Evolutionary conservation across 192 early-diverging fungal species (phyloP).

Genomic region (Chytriomyces confervae): DNA sequence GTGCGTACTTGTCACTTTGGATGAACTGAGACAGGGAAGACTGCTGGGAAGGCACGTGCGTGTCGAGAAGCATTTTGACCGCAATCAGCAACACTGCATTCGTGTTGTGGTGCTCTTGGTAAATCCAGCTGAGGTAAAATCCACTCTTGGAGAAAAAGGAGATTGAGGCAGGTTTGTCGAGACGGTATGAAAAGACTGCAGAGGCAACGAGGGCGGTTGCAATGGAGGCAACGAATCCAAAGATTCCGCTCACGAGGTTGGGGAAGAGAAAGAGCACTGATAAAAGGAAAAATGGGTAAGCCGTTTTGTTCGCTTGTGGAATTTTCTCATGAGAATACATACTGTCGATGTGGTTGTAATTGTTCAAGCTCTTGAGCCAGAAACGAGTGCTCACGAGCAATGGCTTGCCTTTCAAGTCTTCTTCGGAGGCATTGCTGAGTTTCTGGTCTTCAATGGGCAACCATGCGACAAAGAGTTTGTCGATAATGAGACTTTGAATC

Average conservation of each 20-base stretch:
- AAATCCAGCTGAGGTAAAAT: neutral
- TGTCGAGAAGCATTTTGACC: neutral
- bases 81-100: too few relatives aligned
- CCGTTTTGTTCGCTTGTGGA: neutral
- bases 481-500: neutral
- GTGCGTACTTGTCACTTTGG: too few relatives aligned
- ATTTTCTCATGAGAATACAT: neutral
- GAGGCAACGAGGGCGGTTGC: neutral
- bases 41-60: neutral
- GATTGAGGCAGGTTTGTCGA: constrained; percentile 1
- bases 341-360: constrained; percentile 29
- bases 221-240: neutral
- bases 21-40: neutral
- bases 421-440: neutral
- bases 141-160: neutral
- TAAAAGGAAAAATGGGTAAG: neutral
- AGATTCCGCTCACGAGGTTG: constrained; percentile 19
- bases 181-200: constrained; percentile 14
- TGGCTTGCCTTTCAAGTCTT: too few relatives aligned
- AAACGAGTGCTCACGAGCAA: constrained; percentile 4
- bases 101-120: too few relatives aligned
- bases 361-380: constrained; percentile 12
- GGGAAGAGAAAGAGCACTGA: constrained; percentile 23
- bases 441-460: too few relatives aligned
- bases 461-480: constrained; percentile 18